Percentiles rank a stretch among this genome's conserved stretches.
Evolutionary conservation across 202 grass and related monocot genomes (phyloP).

Genomic region (Hordeum pubiflorum): DNA sequence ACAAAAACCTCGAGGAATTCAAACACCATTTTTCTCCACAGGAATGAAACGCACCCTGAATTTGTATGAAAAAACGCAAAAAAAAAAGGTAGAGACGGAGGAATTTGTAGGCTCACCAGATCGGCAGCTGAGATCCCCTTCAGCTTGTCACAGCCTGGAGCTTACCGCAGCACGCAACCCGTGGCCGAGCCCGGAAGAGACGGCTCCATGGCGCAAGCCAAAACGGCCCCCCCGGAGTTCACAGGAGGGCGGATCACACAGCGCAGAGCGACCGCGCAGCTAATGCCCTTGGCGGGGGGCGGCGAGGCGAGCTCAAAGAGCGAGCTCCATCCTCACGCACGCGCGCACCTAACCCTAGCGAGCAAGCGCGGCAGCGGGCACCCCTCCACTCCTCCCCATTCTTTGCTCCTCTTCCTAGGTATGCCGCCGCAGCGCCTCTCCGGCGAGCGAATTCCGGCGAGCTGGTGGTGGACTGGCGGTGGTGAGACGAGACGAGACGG

Average conservation of each 20-base stretch:
- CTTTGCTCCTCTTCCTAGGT: not conserved
- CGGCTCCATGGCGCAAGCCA: not conserved
- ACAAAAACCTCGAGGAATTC: not conserved
- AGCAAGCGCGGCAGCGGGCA: not conserved
- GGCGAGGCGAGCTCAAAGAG: not conserved
- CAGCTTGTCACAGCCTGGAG: not conserved
- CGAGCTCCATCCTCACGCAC: not conserved
- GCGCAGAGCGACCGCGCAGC: not conserved
- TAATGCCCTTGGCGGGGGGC: not conserved
- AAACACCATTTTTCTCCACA: slow-evolving; percentile 1
- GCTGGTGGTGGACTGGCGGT: not conserved
- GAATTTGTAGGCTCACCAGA: slow-evolving; percentile 18
- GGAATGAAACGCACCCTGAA: not conserved
- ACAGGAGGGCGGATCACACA: not conserved
- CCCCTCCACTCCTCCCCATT: slow-evolving; percentile 3
- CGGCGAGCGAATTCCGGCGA: slow-evolving; percentile 22
- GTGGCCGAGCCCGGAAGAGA: not conserved
- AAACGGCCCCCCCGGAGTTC: not conserved
- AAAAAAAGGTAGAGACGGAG: not conserved
- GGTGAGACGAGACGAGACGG: not conserved
- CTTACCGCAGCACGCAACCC: not conserved
- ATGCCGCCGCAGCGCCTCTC: not conserved
- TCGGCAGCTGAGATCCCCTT: slow-evolving; percentile 20
- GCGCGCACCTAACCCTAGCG: slow-evolving; percentile 22
- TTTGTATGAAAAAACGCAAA: not conserved